phyloP scores from a whole-genome alignment of 108 stramenopile genomes.

The Mayamaea pseudoterrestris region DNA sequence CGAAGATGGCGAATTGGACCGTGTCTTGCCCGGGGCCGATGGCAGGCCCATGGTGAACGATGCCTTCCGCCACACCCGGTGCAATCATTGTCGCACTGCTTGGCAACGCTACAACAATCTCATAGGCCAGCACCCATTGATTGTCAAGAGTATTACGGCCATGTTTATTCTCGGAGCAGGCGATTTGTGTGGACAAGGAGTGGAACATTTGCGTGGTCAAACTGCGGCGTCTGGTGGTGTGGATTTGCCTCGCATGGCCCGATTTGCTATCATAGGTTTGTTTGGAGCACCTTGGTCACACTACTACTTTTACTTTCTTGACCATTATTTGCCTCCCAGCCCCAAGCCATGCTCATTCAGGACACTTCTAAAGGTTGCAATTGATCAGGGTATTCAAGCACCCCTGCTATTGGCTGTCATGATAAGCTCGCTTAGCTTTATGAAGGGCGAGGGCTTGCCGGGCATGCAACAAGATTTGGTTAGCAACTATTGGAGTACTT shows the following conservation, averaged over 20 bases:
- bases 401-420: constrained; percentile 16
- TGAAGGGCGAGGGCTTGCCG: constrained; percentile 10
- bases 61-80: too few species aligned
- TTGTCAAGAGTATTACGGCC: constrained; percentile 28
- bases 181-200: constrained; percentile 20
- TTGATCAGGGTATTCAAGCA: constrained; percentile 29
- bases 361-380: constrained; percentile 18
- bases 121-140: constrained; percentile 9
- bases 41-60: too few species aligned
- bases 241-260: constrained; percentile 6
- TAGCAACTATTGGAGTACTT: constrained; percentile 8
- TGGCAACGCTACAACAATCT: constrained; percentile 16
- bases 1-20: too few species aligned
- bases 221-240: constrained; percentile 2
- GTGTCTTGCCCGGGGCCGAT: too few species aligned
- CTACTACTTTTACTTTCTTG: constrained; percentile 26
- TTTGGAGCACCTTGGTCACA: constrained; percentile 23
- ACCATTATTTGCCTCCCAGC: constrained; percentile 23
- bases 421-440: constrained; percentile 12
- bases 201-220: constrained; percentile 19
- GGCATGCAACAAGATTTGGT: constrained; percentile 12
- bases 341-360: constrained; percentile 18
- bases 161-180: constrained; percentile 17
- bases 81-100: too few species aligned
- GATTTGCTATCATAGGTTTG: constrained; percentile 23